phyloP scores from a whole-genome alignment of 2,329 filamentous ascomycete genomes.

The Eutypella sp. region DNA sequence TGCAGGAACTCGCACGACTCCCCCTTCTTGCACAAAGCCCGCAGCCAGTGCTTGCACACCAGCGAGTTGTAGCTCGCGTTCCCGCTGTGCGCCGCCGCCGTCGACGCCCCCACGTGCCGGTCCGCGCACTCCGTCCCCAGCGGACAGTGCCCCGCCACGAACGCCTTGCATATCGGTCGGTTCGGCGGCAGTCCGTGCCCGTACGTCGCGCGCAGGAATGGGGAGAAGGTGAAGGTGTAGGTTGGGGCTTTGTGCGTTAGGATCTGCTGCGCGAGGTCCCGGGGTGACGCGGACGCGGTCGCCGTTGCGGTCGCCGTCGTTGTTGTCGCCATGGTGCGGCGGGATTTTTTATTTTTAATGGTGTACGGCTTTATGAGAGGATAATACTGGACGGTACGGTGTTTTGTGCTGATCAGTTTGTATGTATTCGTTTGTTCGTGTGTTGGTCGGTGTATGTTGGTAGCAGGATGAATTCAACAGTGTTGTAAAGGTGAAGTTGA shows the following conservation, averaged over 20 bases:
- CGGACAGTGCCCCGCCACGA: slow-evolving; percentile 80
- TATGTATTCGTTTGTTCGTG: not conserved
- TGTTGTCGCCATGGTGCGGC: slow-evolving; percentile 13
- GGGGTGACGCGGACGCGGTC: slow-evolving; percentile 17
- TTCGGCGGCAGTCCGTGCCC: slow-evolving; percentile 77
- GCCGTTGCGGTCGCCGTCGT: slow-evolving; percentile 20
- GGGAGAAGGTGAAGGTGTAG: slow-evolving; percentile 77
- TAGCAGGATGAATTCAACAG: not conserved
- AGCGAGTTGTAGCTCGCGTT: slow-evolving; percentile 66
- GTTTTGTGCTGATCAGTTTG: not conserved
- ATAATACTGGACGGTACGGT: not conserved
- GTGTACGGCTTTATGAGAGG: not conserved
- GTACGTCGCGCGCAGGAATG: slow-evolving; percentile 78
- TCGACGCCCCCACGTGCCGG: slow-evolving; percentile 56
- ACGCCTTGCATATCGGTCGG: slow-evolving; percentile 80
- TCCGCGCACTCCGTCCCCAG: slow-evolving; percentile 80
- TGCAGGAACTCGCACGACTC: slow-evolving; percentile 96
- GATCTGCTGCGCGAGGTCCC: slow-evolving; percentile 39
- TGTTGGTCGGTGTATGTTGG: not conserved
- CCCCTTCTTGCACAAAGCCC: slow-evolving; percentile 95
- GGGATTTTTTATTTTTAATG: not conserved
- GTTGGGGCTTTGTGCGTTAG: slow-evolving; percentile 50
- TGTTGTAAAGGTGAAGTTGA: not conserved
- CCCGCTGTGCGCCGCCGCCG: slow-evolving; percentile 31
- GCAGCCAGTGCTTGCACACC: slow-evolving; percentile 98